Evolutionary conservation across 2,329 filamentous ascomycete species (phyloP), one percentile per base, ranked within the genome.

Genomic region (Colletotrichum aenigma): DNA sequence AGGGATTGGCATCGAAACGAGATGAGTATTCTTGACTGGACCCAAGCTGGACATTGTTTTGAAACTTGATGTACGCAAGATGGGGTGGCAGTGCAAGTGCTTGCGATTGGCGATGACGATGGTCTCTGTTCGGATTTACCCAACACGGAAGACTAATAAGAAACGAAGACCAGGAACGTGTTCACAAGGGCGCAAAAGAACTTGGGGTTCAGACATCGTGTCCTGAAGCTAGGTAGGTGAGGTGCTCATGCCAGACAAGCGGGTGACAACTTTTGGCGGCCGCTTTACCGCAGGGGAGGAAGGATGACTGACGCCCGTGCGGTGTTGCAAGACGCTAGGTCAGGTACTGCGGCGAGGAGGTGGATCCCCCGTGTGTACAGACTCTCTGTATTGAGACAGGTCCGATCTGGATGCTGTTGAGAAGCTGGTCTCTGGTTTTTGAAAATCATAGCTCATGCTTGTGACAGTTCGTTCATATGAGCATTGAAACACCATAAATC

Each of bases 1-100:
- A 55, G 55, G 58, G 30, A 21, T 28, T 72, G 73, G 69, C 73
- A 62, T 71, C 36, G 69, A 69, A 73, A 64, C 70, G 70, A 76
- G 56, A 76, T 76, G 74, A 76, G 36, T 38, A 18, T 38, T 4
- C 36, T 38, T 4, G 36, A 28, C 30, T 13, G 43, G 34, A 52
- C 55, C 36, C 60, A 58, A 52, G 28, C 28, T 61, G 24, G 58
- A 34, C 43, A 18, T 21, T 34, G 43, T 52, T 70, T 24, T 60
- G 52, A 66, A 74, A 74, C 68, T 32, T 18, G 30, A 52, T 24
- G 62, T 48, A 76, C 64, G 65, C 65, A 64, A 61, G n/a, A 34
- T 7, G n/a, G 36, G 16, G 67, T 68, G 74, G 74, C 74, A 61
- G 70, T 76, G 74, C 65, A 52, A 52, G 43, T 52, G 43, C 43